Evolutionary conservation across 1,284 basidiomycete genomes (phyloP), one percentile per base, ranked within the genome.

Genomic region (Trichosporon sp.): DNA sequence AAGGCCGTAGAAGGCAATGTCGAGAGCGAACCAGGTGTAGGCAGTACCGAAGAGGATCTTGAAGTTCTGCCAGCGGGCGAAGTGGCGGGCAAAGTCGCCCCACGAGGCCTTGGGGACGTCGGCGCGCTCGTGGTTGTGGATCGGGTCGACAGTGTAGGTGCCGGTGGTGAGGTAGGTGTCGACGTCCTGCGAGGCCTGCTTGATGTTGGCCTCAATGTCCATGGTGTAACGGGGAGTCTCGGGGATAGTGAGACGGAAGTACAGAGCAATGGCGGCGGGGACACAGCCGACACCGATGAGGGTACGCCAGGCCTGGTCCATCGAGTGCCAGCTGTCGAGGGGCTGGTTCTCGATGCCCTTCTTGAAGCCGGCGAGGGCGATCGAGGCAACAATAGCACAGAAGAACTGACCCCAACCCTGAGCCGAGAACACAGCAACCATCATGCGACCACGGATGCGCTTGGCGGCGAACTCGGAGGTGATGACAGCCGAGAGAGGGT

Each of bases 191-290:
- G 85, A 73, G 10, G 89, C 89, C 73, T 89, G 87, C 71, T 85
- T 82, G 67, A 92, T 84, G 80, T 92, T 90, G 65, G 89, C 87
- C 81, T 92, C 89, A 70, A 93, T 86, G 81, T 92, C 91, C 87
- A 93, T 90, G 65, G 90, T 93, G 84, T 90, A 95, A 70, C 91
- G 89, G 36, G 90, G 73, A 14, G 83, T 84, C 73, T 83, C 83
- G 65, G 82, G 79, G 67, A 82, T 82, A 36, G 81, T 81, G 33
- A 79, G 64, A 62, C 79, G 82, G 81, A 83, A 84, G 80, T 84
- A 84, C 58, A 82, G 77, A n/a, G 81, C 81, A 44, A 80, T 71
- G 65, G 68, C 69, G 21, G 75, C 82, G 56, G 82, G 82, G 29
- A 83, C 78, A 68, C 74, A 77, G 32, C 82, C 82, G 56, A 83